Evolutionary conservation across 1,139 yeast genomes (phyloP).

Genomic region (Waltiozyma sp.): DNA sequence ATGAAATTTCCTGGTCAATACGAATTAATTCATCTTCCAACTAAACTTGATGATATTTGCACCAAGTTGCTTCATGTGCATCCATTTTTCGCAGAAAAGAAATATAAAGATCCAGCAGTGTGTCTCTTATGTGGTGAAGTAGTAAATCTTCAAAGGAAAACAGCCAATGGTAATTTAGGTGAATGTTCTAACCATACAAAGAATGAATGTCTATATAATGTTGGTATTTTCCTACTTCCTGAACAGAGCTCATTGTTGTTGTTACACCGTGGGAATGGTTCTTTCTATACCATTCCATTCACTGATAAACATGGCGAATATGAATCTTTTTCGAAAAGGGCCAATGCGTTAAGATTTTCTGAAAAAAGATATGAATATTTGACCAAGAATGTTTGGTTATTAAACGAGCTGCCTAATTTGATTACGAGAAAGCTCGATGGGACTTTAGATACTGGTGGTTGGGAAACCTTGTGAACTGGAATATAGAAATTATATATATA

Average conservation of each 20-base stretch:
- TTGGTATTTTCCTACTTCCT: conserved; percentile 74
- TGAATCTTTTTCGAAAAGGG: conserved; percentile 63
- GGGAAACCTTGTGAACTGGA: conserved; percentile 65
- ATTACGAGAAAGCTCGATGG: conserved; percentile 75
- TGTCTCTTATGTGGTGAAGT: conserved; percentile 76
- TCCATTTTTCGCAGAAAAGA: conserved; percentile 4
- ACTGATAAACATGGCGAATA: conserved; percentile 81
- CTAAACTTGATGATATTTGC: conserved; percentile 61
- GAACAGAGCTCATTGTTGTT: conserved; percentile 62
- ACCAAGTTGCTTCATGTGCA: conserved; percentile 40
- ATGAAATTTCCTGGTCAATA: conserved; percentile 55
- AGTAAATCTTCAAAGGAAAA: conserved; percentile 52
- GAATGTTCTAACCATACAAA: conserved; percentile 57
- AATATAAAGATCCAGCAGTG: conserved; percentile 67
- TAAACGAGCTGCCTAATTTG: conserved; percentile 65
- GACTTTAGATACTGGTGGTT: conserved; percentile 80
- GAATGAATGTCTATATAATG: conserved; percentile 55
- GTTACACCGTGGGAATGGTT: conserved; percentile 62
- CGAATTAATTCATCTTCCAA: conserved; percentile 48
- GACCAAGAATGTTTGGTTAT: conserved; percentile 61
- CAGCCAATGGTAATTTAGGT: conserved; percentile 42
- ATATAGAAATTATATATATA: too few relatives aligned
- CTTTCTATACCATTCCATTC: conserved; percentile 79
- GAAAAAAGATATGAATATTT: conserved; percentile 56
- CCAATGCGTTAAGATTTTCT: conserved; percentile 62